Conservation (phyloP, 768 basidiomycete species). For the Mrakia hoshinonis region DNA sequence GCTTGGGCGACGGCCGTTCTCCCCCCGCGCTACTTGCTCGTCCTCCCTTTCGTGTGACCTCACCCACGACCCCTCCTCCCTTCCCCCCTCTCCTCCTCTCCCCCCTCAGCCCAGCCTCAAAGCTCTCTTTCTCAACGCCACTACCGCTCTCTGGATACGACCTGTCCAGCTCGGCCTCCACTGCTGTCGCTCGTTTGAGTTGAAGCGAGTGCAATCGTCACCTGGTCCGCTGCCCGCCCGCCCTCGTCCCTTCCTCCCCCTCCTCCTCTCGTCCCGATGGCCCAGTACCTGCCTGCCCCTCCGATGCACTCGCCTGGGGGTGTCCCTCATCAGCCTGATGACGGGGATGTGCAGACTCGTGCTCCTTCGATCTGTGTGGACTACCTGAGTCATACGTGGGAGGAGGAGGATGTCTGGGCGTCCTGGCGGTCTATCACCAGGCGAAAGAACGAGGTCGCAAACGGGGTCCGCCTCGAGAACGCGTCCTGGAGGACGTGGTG, state of each 20-base stretch:
- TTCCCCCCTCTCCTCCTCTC: background rate
- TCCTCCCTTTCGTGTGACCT: background rate
- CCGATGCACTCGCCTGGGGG: constrained; percentile 16
- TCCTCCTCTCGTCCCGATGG: constrained; percentile 5
- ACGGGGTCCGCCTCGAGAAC: constrained; percentile 89
- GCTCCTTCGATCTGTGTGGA: constrained; percentile 87
- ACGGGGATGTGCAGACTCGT: constrained; percentile 60
- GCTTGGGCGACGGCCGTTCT: background rate
- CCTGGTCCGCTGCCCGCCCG: background rate
- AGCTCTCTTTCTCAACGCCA: background rate
- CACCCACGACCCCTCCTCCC: background rate
- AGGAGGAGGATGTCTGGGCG: constrained; percentile 95
- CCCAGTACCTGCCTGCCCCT: constrained; percentile 25
- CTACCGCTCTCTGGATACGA: background rate
- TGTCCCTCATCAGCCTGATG: constrained; percentile 36
- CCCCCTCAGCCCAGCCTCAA: background rate
- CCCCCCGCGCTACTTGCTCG: background rate
- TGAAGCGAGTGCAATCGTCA: background rate
- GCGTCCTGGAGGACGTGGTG: constrained; percentile 99
- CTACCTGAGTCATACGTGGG: constrained; percentile 96
- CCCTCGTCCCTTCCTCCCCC: background rate
- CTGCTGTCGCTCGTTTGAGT: background rate
- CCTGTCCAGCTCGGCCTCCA: background rate
- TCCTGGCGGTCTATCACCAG: constrained; percentile 98
- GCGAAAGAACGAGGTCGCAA: constrained; percentile 95